Conservation (phyloP, 2,329 filamentous ascomycete species). For the Aureobasidium mangrovei region DNA sequence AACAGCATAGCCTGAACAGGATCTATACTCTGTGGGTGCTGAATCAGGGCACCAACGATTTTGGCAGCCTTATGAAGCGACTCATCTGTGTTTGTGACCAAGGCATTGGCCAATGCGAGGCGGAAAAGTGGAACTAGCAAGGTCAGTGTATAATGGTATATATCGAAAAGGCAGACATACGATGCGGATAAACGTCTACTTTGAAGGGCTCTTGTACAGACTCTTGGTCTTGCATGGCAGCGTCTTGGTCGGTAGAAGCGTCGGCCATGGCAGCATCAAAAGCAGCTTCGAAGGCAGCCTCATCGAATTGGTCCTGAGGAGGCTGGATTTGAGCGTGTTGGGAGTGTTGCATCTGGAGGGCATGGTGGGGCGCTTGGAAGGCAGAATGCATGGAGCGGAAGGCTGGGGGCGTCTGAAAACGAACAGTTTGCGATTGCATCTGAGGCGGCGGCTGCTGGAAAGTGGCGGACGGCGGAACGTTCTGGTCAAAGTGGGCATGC, state of each 20-base stretch:
- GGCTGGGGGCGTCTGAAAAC: neutral
- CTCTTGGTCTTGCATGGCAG: conserved; percentile 11
- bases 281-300: conserved; percentile 47
- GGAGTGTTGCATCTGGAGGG: neutral
- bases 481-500: conserved; percentile 32
- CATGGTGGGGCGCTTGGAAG: neutral
- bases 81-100: conserved; percentile 14
- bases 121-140: conserved; percentile 13
- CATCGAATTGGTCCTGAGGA: conserved; percentile 37
- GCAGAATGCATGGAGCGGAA: neutral
- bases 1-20: conserved; percentile 13
- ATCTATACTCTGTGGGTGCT: conserved; percentile 11
- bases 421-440: conserved; percentile 18
- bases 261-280: conserved; percentile 42
- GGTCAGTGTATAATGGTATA: neutral
- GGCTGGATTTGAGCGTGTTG: conserved; percentile 21
- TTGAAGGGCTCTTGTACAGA: conserved; percentile 13
- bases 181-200: conserved; percentile 15
- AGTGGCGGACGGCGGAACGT: neutral
- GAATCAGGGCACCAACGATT: conserved; percentile 6
- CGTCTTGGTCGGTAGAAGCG: conserved; percentile 17
- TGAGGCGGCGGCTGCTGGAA: conserved; percentile 15
- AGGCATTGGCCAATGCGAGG: conserved; percentile 11
- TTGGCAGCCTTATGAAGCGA: conserved; percentile 14
- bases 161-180: neutral